Conservation (phyloP, 83 land plant genomes). For the Picea engelmannii region DNA sequence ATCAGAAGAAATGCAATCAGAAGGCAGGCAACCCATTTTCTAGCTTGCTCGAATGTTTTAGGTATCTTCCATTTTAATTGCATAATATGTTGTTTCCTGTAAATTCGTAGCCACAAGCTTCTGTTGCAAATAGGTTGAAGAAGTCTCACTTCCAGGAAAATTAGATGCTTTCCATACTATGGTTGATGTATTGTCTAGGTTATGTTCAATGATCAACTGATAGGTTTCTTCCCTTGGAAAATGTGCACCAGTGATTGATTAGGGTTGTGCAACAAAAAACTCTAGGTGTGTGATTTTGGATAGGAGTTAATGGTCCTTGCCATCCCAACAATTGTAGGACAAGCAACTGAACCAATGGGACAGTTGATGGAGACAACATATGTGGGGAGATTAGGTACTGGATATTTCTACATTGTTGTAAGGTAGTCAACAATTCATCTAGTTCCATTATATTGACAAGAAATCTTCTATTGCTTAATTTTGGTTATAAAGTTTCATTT, state of each 20-base stretch:
- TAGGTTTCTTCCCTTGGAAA: neutral
- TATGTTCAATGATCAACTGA: neutral
- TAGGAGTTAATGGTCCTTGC: constrained; percentile 64
- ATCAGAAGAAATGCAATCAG: neutral
- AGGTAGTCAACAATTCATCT: no score
- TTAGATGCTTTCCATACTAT: neutral
- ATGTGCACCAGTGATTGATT: neutral
- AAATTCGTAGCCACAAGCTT: neutral
- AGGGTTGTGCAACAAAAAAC: neutral
- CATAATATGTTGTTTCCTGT: no score
- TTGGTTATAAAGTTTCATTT: neutral
- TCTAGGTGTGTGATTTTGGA: constrained; percentile 10
- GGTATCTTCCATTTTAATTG: neutral
- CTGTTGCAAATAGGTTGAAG: neutral
- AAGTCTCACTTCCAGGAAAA: neutral
- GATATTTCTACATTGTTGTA: neutral
- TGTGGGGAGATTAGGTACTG: constrained; percentile 78
- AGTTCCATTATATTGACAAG: no score
- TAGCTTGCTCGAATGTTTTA: neutral
- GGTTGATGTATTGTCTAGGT: neutral
- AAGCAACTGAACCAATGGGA: constrained; percentile 78
- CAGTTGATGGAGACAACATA: constrained; percentile 87
- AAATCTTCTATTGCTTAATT: constrained; percentile 4
- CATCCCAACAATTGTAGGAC: constrained; percentile 73
- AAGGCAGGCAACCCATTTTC: neutral